Conservation (phyloP, 73 alveolate genomes). For the Effrenium voratum region DNA sequence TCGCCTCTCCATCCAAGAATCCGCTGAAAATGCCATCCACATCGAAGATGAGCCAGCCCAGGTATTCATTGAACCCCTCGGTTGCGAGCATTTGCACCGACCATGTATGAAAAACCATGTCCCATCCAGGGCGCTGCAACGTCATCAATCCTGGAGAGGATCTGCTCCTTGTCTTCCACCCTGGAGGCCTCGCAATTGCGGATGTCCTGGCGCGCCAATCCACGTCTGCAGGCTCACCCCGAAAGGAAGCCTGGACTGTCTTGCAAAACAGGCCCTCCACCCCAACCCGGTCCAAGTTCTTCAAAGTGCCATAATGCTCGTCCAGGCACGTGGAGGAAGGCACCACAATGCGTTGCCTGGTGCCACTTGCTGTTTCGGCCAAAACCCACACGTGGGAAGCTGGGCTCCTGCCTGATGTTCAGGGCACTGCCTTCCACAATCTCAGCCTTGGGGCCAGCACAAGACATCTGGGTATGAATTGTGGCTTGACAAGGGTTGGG, state of each 20-base stretch:
- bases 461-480: too few relatives aligned
- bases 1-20: slow-evolving; percentile 24
- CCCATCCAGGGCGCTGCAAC: background rate
- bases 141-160: slow-evolving; percentile 13
- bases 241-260: too few relatives aligned
- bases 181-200: slow-evolving; percentile 23
- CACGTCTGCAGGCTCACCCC: background rate
- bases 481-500: too few relatives aligned
- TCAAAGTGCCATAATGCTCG: background rate
- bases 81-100: too few relatives aligned
- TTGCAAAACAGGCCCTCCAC: too few relatives aligned
- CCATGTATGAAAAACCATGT: background rate
- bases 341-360: background rate
- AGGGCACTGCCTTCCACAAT: slow-evolving; percentile 30
- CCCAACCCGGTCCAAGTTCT: slow-evolving; percentile 7
- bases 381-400: background rate
- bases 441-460: slow-evolving; percentile 3
- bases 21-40: slow-evolving; percentile 44
- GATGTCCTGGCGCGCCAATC: background rate
- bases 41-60: slow-evolving; percentile 47
- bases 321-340: slow-evolving; percentile 23
- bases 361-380: background rate
- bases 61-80: slow-evolving; percentile 26
- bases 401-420: background rate
- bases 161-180: slow-evolving; percentile 32